phyloP scores from a whole-genome alignment of 2,329 filamentous ascomycete genomes.

The Verticillium nonalfalfae region DNA sequence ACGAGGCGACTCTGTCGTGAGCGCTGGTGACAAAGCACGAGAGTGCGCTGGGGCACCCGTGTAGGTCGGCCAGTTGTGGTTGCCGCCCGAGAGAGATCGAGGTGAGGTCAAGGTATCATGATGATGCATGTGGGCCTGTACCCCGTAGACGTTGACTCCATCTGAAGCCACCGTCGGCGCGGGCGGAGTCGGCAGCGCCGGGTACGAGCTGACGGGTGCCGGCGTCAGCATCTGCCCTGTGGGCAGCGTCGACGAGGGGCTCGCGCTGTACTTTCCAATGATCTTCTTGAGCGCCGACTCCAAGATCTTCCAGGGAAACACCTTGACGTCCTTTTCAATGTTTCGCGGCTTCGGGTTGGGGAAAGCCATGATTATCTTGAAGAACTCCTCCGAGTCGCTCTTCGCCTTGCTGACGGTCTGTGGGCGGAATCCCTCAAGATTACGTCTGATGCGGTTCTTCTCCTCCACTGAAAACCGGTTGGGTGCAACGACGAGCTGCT shows the following conservation, averaged over 20 bases:
- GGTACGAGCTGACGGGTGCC: constrained; percentile 30
- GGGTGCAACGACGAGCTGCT: constrained; percentile 71
- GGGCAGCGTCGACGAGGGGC: constrained; percentile 30
- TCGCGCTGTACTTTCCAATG: constrained; percentile 85
- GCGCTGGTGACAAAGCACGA: constrained; percentile 37
- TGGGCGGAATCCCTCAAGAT: constrained; percentile 89
- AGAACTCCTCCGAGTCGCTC: constrained; percentile 89
- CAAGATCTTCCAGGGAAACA: constrained; percentile 93
- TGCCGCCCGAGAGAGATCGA: constrained; percentile 41
- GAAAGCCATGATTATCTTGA: constrained; percentile 98
- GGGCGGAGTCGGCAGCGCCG: constrained; percentile 37
- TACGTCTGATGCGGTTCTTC: constrained; percentile 95
- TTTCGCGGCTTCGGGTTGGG: constrained; percentile 92
- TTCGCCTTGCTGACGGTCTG: constrained; percentile 92
- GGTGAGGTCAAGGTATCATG: constrained; percentile 47
- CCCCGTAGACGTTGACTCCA: constrained; percentile 28
- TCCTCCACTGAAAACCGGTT: constrained; percentile 91
- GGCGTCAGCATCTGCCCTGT: constrained; percentile 34
- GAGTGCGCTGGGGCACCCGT: constrained; percentile 23
- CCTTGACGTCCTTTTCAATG: constrained; percentile 99
- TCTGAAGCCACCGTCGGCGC: constrained; percentile 25
- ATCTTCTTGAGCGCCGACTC: constrained; percentile 90
- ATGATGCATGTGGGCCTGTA: constrained; percentile 32
- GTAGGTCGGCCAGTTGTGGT: constrained; percentile 43
- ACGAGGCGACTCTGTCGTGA: constrained; percentile 29